Percentiles rank a stretch among this genome's conserved stretches.
These are phyloP conservation scores for Psophocarpus tetragonolobus DNA, from an alignment of 306 rosid genomes.

Conservation along the genomic window DNA sequence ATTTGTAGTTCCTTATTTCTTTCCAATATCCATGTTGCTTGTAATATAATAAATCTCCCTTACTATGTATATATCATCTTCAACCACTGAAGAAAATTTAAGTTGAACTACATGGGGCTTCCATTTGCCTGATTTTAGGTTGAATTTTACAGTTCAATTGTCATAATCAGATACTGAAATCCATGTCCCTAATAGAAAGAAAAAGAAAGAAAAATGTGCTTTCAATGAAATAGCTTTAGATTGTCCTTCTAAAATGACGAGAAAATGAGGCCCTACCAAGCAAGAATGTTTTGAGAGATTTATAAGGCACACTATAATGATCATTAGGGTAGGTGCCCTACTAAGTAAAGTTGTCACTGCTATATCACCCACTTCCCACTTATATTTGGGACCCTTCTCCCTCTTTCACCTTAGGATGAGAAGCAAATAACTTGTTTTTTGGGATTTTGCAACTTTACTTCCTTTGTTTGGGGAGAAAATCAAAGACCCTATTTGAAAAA, in stretches of 20 bases:
- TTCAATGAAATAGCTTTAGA: constrained; percentile 32
- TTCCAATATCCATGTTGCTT: constrained; percentile 17
- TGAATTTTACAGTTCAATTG: constrained; percentile 36
- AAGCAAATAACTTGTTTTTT: constrained; percentile 6
- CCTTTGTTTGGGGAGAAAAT: constrained; percentile 34
- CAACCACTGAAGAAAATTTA: constrained; percentile 16
- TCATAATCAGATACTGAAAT: constrained; percentile 44
- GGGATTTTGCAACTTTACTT: constrained; percentile 10
- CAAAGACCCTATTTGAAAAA: background rate
- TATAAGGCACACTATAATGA: constrained; percentile 42
- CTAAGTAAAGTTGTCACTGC: constrained; percentile 44
- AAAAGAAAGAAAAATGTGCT: constrained; percentile 9
- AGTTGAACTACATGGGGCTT: constrained; percentile 26
- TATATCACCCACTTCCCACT: constrained; percentile 40
- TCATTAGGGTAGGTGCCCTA: constrained; percentile 45
- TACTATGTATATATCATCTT: constrained; percentile 6
- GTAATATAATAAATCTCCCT: constrained; percentile 19
- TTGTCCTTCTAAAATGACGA: constrained; percentile 34
- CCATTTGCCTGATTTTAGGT: constrained; percentile 21
- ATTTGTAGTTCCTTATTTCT: background rate
- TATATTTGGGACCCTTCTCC: constrained; percentile 39
- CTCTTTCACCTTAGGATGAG: constrained; percentile 29
- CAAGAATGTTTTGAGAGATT: constrained; percentile 37
- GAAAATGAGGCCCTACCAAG: constrained; percentile 45
- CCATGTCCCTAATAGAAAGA: constrained; percentile 30